A percentile compares a stretch with the other conserved stretches of the same genome.
These are phyloP conservation scores for Tulasnella sp. DNA, from an alignment of 768 basidiomycete genomes.

Conservation along the genomic window DNA sequence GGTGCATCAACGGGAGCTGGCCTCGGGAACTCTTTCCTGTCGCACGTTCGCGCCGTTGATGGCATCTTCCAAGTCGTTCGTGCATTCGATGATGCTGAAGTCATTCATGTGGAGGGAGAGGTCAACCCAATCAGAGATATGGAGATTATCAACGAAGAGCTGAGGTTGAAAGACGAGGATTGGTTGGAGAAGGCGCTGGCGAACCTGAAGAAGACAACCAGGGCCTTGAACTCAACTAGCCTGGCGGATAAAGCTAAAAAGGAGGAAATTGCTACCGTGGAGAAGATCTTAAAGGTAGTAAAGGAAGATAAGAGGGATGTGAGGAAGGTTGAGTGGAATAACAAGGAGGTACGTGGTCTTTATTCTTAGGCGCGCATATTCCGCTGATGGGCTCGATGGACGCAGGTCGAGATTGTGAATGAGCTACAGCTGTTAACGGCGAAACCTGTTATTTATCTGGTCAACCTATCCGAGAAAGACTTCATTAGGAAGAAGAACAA, in stretches of 20 bases:
- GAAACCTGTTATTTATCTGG: conserved; percentile 94
- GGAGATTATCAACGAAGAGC: conserved; percentile 91
- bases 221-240: conserved; percentile 60
- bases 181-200: conserved; percentile 94
- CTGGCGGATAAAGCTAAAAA: conserved; percentile 92
- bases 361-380: neutral
- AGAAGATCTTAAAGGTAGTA: conserved; percentile 73
- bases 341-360: conserved; percentile 71
- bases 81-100: conserved; percentile 98
- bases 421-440: conserved; percentile 83
- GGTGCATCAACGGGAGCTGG: conserved; percentile 98
- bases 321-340: conserved; percentile 86
- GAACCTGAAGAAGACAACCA: conserved; percentile 56
- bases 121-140: conserved; percentile 94
- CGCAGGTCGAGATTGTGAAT: conserved; percentile 83
- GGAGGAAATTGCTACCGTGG: conserved; percentile 85
- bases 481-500: conserved; percentile 98
- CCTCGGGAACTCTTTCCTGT: conserved; percentile 94
- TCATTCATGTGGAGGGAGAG: conserved; percentile 98
- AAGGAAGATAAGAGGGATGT: conserved; percentile 78
- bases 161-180: conserved; percentile 94
- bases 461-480: conserved; percentile 92
- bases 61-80: conserved; percentile 98
- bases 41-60: conserved; percentile 95
- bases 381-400: neutral